phyloP scores from a whole-genome alignment of 331 rosid genomes.

The Quercus lobata region DNA sequence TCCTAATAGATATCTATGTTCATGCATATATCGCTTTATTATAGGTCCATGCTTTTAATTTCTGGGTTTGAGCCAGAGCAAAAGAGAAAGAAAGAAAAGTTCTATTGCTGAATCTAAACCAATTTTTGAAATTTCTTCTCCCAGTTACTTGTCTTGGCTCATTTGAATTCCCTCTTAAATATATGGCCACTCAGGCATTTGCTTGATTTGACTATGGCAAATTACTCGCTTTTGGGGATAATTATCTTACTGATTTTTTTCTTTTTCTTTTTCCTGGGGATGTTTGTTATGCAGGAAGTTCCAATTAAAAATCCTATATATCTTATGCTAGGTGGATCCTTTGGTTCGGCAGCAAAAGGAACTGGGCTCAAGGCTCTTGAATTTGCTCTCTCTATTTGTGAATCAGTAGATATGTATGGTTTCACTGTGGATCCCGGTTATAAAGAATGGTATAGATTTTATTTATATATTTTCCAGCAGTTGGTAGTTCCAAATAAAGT shows the following conservation, averaged over 20 bases:
- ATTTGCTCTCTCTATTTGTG: slow-evolving; percentile 89
- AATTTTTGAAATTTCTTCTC: neutral
- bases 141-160: neutral
- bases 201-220: neutral
- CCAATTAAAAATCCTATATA: slow-evolving; percentile 86
- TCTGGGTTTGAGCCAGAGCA: neutral
- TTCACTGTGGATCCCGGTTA: slow-evolving; percentile 98
- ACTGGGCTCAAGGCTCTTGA: slow-evolving; percentile 99
- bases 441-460: slow-evolving; percentile 76
- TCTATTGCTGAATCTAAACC: slow-evolving; percentile 1
- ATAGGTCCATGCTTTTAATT: neutral
- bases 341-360: slow-evolving; percentile 99
- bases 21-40: neutral
- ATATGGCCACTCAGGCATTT: neutral
- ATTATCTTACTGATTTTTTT: neutral
- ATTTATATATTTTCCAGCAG: neutral
- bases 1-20: neutral
- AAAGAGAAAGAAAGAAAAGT: neutral
- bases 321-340: slow-evolving; percentile 93
- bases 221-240: neutral
- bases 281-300: slow-evolving; percentile 66
- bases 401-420: slow-evolving; percentile 97
- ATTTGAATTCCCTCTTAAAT: neutral
- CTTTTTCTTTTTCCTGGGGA: neutral
- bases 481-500: neutral